A percentile compares a stretch with the other conserved stretches of the same genome.
Evolutionary conservation across 2,329 filamentous ascomycete genomes (phyloP).

Genomic region (Scedosporium aurantiacum): DNA sequence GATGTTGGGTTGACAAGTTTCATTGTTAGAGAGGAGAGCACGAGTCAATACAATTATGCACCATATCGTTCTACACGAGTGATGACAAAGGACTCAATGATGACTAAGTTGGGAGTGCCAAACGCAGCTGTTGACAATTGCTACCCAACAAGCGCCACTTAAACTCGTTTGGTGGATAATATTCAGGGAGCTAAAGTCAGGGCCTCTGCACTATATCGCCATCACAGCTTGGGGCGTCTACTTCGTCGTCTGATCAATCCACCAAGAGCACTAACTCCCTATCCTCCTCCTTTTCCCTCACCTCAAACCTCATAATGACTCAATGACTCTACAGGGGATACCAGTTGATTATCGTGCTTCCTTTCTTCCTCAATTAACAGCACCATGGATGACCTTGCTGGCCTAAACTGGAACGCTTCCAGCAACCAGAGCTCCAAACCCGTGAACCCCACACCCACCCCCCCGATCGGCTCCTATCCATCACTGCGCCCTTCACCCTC

Average conservation of each 20-base stretch:
- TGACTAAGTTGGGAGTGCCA: too few species aligned
- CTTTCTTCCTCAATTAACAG: slow-evolving; percentile 9
- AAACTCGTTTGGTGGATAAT: too few species aligned
- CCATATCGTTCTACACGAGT: too few species aligned
- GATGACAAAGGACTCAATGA: too few species aligned
- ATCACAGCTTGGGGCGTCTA: too few species aligned
- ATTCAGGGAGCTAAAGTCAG: too few species aligned
- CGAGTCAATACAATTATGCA: too few species aligned
- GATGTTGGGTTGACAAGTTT: too few species aligned
- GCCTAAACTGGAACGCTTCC: slow-evolving; percentile 45
- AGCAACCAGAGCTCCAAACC: slow-evolving; percentile 26
- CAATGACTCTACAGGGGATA: neutral
- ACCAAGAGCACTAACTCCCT: neutral
- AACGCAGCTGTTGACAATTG: too few species aligned
- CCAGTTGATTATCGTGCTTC: neutral
- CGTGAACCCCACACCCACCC: slow-evolving; percentile 24
- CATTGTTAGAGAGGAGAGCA: too few species aligned
- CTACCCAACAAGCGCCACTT: too few species aligned
- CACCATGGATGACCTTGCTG: slow-evolving; percentile 51
- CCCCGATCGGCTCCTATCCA: slow-evolving; percentile 34
- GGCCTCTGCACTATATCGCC: too few species aligned
- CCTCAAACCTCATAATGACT: neutral
- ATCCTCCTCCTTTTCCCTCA: neutral
- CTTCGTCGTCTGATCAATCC: neutral
- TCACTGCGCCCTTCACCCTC: slow-evolving; percentile 45